Evolutionary conservation across 2,329 filamentous ascomycete species (phyloP).

Genomic region (Xylariomycetidae sp.): DNA sequence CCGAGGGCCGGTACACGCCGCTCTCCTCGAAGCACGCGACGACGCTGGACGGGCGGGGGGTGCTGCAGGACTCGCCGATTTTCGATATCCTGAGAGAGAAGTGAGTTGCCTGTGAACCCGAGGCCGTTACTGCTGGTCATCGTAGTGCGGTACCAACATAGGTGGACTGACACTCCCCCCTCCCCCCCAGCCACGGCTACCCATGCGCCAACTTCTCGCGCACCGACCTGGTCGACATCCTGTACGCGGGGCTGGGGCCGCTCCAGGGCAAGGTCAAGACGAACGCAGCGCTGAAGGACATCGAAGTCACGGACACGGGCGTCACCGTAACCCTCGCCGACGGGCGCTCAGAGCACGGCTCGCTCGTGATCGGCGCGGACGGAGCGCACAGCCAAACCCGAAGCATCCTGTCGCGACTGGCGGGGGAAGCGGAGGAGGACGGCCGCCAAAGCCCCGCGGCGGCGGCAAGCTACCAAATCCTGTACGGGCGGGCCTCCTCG

Average conservation of each 20-base stretch:
- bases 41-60: background rate
- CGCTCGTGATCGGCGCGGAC: slow-evolving; percentile 12
- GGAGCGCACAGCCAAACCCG: slow-evolving; percentile 10
- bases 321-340: slow-evolving; percentile 9
- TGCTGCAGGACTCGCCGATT: background rate
- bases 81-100: background rate
- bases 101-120: background rate
- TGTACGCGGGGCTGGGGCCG: slow-evolving; percentile 3
- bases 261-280: slow-evolving; percentile 6
- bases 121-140: background rate
- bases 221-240: background rate
- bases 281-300: slow-evolving; percentile 3
- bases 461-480: slow-evolving; percentile 8
- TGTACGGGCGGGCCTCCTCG: slow-evolving; percentile 11
- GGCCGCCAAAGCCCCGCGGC: slow-evolving; percentile 5
- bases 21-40: background rate
- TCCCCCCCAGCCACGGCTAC: background rate
- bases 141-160: background rate
- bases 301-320: slow-evolving; percentile 7
- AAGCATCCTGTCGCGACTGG: slow-evolving; percentile 8
- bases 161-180: background rate
- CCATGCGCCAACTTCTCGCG: background rate
- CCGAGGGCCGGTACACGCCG: background rate
- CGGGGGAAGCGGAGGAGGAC: slow-evolving; percentile 4
- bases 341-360: slow-evolving; percentile 10